A percentile compares a stretch with the other conserved stretches of the same genome.
These are phyloP conservation scores for Pleodorina starrii DNA, from an alignment of 139 green algal genomes.

Conservation along the genomic window DNA sequence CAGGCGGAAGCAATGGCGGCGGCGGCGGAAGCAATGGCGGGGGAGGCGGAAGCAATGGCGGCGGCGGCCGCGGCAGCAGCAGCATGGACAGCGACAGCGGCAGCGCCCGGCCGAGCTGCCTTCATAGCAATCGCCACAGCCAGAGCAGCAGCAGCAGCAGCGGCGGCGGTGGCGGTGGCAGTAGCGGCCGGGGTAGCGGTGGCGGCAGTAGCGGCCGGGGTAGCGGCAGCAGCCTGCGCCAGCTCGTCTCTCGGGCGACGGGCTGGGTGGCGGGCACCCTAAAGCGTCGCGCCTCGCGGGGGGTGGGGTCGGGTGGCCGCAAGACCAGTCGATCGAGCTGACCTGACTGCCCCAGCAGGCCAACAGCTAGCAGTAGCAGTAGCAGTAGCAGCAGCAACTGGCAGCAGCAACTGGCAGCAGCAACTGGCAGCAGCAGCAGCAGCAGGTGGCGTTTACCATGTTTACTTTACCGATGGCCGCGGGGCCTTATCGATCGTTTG, in stretches of 20 bases:
- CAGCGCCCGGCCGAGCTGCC: background rate
- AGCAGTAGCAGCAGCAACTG: too few relatives aligned
- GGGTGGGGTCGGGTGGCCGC: background rate
- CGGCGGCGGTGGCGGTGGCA: background rate
- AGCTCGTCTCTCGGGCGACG: background rate
- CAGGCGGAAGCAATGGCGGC: background rate
- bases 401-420: too few relatives aligned
- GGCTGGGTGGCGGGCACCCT: background rate
- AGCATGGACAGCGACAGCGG: background rate
- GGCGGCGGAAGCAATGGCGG: background rate
- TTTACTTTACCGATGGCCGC: too few relatives aligned
- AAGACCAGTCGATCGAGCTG: background rate
- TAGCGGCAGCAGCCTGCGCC: background rate
- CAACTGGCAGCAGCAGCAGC: too few relatives aligned
- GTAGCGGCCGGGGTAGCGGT: background rate
- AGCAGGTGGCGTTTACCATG: too few relatives aligned
- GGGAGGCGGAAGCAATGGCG: background rate
- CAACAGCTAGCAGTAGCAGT: too few relatives aligned
- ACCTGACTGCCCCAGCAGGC: too few relatives aligned
- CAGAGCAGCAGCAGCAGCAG: background rate
- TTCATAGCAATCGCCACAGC: background rate
- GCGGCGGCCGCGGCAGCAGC: too few relatives aligned
- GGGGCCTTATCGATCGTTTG: too few relatives aligned
- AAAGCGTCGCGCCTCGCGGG: background rate
- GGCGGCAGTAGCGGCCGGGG: background rate